A percentile compares a stretch with the other conserved stretches of the same genome.
phyloP scores from a whole-genome alignment of 352 stramenopile species.

The Phytophthora pistaciae region DNA sequence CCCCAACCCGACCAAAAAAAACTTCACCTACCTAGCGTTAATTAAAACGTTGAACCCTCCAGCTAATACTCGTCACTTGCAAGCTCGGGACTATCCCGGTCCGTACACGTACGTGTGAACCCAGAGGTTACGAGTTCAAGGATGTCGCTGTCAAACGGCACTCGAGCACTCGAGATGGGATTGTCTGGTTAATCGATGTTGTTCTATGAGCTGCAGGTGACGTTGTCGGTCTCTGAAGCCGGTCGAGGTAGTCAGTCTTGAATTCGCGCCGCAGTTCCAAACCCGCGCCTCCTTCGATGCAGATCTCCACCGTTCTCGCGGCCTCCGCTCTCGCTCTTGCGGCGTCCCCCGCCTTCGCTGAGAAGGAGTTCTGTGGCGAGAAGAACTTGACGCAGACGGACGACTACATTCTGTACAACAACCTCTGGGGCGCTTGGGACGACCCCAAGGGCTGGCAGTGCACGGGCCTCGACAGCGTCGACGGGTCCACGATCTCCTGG shows the following conservation, averaged over 20 bases:
- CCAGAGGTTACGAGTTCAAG: too few relatives aligned
- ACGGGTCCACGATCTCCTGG: constrained; percentile 5
- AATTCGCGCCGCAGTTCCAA: too few relatives aligned
- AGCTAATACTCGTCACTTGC: too few relatives aligned
- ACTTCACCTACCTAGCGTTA: too few relatives aligned
- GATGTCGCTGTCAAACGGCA: too few relatives aligned
- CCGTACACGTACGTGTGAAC: too few relatives aligned
- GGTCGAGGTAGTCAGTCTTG: too few relatives aligned
- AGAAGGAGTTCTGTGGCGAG: constrained; percentile 38
- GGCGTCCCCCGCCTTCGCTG: constrained; percentile 13
- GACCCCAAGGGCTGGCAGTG: constrained; percentile 32
- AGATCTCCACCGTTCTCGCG: too few relatives aligned
- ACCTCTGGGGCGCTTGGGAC: constrained; percentile 40
- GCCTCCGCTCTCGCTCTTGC: constrained; percentile 2
- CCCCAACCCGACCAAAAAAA: too few relatives aligned
- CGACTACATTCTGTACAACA: constrained; percentile 53
- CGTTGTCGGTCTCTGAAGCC: neutral
- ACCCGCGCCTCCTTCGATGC: constrained; percentile 23
- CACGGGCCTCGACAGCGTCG: neutral
- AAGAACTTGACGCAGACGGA: constrained; percentile 32
- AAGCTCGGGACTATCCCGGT: too few relatives aligned
- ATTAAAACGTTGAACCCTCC: too few relatives aligned
- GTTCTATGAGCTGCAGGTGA: neutral
- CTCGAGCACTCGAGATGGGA: neutral
- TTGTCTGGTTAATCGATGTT: neutral